Conservation (phyloP, 495 filamentous ascomycete genomes). For the Friedmanniomyces endolithicus region DNA sequence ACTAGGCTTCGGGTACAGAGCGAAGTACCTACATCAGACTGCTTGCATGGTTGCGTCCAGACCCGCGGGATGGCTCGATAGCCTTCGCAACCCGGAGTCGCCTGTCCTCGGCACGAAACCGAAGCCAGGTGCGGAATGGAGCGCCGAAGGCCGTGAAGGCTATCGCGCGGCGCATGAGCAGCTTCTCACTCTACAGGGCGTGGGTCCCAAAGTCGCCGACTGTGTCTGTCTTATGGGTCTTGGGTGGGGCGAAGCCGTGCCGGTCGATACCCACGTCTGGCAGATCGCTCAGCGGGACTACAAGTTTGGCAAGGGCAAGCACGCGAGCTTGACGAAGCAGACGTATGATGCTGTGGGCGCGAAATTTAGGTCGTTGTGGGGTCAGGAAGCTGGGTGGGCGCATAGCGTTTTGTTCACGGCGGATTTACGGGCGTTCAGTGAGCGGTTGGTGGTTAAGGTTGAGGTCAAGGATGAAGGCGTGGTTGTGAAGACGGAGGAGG, state of each 20-base stretch:
- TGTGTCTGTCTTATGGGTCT: conserved; percentile 95
- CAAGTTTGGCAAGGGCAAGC: conserved; percentile 71
- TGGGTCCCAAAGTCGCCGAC: conserved; percentile 93
- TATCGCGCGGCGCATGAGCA: conserved; percentile 76
- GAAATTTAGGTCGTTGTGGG: conserved; percentile 84
- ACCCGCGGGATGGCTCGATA: conserved; percentile 61
- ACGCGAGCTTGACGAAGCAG: conserved; percentile 73
- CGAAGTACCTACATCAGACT: conserved; percentile 79
- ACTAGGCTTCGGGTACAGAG: conserved; percentile 89
- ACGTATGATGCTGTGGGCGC: conserved; percentile 85
- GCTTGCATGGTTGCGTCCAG: conserved; percentile 59
- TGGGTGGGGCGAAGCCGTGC: conserved; percentile 91
- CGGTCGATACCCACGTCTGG: conserved; percentile 97
- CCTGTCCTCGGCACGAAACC: conserved; percentile 43
- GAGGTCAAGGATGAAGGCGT: conserved; percentile 35
- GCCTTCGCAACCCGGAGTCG: conserved; percentile 62
- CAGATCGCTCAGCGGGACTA: conserved; percentile 96
- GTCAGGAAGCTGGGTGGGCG: conserved; percentile 89
- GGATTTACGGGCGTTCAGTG: conserved; percentile 75
- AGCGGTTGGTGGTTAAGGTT: conserved; percentile 42
- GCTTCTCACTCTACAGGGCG: conserved; percentile 65
- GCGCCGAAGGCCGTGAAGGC: conserved; percentile 46
- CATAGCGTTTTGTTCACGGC: conserved; percentile 95
- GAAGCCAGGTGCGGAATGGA: conserved; percentile 38
- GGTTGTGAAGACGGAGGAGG: conserved; percentile 21